Base-by-base conservation (phyloP, 2,329 filamentous ascomycete species). In the Venturia pyrina region DNA sequence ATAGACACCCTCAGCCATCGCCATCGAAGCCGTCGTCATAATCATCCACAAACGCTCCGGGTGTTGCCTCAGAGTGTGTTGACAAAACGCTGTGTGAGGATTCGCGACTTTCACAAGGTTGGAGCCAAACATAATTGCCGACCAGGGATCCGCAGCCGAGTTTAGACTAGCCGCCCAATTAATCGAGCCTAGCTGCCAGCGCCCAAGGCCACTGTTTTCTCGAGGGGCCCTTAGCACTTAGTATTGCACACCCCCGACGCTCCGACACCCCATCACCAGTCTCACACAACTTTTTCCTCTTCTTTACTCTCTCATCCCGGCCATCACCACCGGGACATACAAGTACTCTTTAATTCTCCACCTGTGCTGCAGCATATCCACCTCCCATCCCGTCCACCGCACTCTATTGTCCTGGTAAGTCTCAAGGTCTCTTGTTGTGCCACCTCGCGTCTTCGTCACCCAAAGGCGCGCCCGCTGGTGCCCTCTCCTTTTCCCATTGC, bases 381-480 rank as follows among this genome's bases (percentile, higher is more conserved):
- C 43, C 37, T 40, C 40, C 43, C 37, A 24, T 62, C 60, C 28
- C 60, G 37, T n/a, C 40, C 60, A 46, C 60, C 28, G 15, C 37
- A 15, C 19, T 62, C 43, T 19, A 43, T 34, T 62, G 28, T 24
- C 37, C 37, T 44, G 37, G 60, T 59, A 59, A 59, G 53, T 59
- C 53, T 6, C 53, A 53, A 19, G 15, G 17, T 10, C 53, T 59
- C 53, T n/a, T 4, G 32, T 37, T 59, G 63, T 65, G 63, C 43
- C 63, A 57, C 53, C 50, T 65, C 63, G 63, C 62, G 62, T 64
- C 62, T 28, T 48, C 37, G 32, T 65, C 62, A 37, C 62, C 34
- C 15, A 19, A 43, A 44, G 50, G 62, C 63, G 63, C 63, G 63
- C 48, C 37, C 53, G 28, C 24, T 6, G 11, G 43, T 44, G 48